These are phyloP conservation scores for Aureobasidium sp. DNA, from an alignment of 2,329 filamentous ascomycete genomes.

Conservation along the genomic window DNA sequence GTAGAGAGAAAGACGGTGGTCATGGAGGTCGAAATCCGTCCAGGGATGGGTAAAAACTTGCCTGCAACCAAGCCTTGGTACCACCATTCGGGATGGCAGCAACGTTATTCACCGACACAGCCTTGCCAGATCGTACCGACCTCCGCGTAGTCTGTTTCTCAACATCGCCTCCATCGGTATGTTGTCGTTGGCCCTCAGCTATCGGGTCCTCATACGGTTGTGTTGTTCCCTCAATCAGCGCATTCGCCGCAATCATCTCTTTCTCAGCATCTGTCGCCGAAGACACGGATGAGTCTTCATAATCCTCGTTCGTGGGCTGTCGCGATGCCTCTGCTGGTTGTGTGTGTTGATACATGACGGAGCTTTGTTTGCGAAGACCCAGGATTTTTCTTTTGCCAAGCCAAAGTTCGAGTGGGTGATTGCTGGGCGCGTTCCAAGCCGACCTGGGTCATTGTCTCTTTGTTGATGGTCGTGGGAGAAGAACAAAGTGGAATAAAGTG, in stretches of 20 bases:
- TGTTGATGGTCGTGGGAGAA: background rate
- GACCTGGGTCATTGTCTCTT: background rate
- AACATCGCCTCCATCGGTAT: slow-evolving; percentile 4
- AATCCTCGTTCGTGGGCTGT: background rate
- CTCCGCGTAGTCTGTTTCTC: slow-evolving; percentile 6
- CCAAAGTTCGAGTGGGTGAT: background rate
- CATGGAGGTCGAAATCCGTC: too few species aligned
- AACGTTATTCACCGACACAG: slow-evolving; percentile 34
- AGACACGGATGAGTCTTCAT: background rate
- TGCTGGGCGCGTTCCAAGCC: background rate
- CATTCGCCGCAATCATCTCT: slow-evolving; percentile 2
- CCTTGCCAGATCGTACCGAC: slow-evolving; percentile 20
- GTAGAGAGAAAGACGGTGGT: too few species aligned
- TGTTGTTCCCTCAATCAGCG: background rate
- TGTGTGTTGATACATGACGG: slow-evolving; percentile 6
- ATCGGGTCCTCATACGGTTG: background rate
- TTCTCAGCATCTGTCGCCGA: background rate
- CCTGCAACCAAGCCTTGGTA: slow-evolving; percentile 39
- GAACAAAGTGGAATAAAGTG: background rate
- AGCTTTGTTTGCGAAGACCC: background rate
- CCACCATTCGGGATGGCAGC: slow-evolving; percentile 39
- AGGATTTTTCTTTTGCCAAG: background rate
- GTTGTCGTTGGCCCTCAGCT: background rate
- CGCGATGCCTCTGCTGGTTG: background rate
- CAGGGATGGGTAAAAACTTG: slow-evolving; percentile 16